phyloP scores from a whole-genome alignment of 306 rosid species.

The Ormosia semicastrata region DNA sequence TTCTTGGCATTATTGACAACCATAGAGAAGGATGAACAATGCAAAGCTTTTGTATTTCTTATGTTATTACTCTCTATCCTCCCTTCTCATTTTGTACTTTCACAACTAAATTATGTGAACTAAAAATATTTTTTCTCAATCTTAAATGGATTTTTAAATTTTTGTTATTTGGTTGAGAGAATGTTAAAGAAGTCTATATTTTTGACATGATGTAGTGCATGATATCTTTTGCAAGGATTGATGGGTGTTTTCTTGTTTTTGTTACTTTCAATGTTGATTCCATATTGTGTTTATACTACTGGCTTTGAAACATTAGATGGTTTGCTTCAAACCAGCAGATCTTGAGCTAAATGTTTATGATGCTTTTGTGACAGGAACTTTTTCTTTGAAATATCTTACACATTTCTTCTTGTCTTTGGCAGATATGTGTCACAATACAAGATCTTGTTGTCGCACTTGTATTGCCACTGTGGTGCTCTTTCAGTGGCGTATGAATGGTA shows the following conservation, averaged over 20 bases:
- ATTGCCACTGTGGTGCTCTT: conserved; percentile 78
- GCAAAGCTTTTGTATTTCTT: neutral
- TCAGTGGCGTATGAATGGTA: conserved; percentile 82
- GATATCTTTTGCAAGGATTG: neutral
- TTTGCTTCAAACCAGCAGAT: conserved; percentile 8
- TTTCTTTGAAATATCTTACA: conserved; percentile 13
- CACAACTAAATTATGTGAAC: neutral
- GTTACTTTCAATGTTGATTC: neutral
- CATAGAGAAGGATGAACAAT: neutral
- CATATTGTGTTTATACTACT: neutral
- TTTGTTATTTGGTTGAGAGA: conserved; percentile 14
- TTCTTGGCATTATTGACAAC: neutral
- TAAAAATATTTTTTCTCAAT: neutral
- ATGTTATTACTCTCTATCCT: neutral
- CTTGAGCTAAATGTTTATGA: neutral
- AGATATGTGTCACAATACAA: conserved; percentile 77
- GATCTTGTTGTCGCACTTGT: conserved; percentile 78
- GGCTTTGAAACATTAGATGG: neutral
- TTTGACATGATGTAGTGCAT: neutral
- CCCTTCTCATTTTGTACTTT: neutral
- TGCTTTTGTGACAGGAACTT: neutral
- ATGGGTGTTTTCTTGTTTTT: neutral
- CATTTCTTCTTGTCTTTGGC: conserved; percentile 37
- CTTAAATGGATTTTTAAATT: neutral
- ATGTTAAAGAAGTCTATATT: neutral